Evolutionary conservation across 352 stramenopile species (phyloP).

Genomic region (Phytophthora citrophthora): DNA sequence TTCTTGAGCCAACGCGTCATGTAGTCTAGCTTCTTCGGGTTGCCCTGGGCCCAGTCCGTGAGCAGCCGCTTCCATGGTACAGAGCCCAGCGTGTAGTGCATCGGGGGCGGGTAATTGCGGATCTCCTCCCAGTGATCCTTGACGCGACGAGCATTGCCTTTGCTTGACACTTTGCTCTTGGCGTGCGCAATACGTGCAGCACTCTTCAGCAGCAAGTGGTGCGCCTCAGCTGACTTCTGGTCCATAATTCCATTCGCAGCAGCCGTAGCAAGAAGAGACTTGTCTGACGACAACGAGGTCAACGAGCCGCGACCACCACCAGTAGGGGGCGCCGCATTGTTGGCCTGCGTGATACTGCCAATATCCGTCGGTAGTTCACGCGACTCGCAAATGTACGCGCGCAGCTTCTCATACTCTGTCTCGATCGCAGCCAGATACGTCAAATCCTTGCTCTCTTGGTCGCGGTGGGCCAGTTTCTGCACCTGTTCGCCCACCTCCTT

Average conservation of each 20-base stretch:
- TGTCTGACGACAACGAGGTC: conserved; percentile 47
- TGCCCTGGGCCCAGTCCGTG: conserved; percentile 88
- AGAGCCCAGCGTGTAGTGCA: conserved; percentile 86
- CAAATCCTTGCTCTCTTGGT: conserved; percentile 87
- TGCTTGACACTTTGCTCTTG: conserved; percentile 73
- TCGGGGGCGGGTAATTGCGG: conserved; percentile 78
- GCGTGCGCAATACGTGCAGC: conserved; percentile 65
- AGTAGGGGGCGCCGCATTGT: conserved; percentile 4
- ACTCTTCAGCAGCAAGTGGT: conserved; percentile 79
- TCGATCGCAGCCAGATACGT: conserved; percentile 84
- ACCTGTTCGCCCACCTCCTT: conserved; percentile 90
- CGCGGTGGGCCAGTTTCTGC: conserved; percentile 83
- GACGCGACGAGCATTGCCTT: conserved; percentile 80
- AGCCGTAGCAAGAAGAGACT: conserved; percentile 42
- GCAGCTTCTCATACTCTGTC: conserved; percentile 85
- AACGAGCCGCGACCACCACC: conserved; percentile 32
- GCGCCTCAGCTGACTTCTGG: conserved; percentile 63
- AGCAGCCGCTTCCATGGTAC: conserved; percentile 88
- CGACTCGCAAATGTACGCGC: conserved; percentile 77
- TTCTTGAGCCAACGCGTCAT: conserved; percentile 92
- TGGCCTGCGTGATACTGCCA: conserved; percentile 51
- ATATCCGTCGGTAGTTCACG: conserved; percentile 78
- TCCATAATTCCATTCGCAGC: conserved; percentile 50
- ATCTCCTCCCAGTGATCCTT: conserved; percentile 92
- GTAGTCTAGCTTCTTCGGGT: conserved; percentile 92